Evolutionary conservation across 2,329 filamentous ascomycete species (phyloP).

Genomic region (Fusarium coicis): DNA sequence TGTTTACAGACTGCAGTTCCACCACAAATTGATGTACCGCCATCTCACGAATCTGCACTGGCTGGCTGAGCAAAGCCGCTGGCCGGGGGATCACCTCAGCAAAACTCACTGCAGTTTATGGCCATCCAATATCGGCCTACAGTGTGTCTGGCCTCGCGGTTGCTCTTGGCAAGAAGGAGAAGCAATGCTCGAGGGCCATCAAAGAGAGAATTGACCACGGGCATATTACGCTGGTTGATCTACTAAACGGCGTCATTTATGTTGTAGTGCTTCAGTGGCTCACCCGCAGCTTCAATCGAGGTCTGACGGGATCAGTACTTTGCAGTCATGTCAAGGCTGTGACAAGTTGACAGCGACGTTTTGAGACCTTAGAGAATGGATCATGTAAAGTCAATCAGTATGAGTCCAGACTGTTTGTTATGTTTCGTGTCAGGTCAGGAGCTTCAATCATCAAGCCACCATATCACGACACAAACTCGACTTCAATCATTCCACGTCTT

Average conservation of each 20-base stretch:
- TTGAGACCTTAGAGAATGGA: rapidly evolving
- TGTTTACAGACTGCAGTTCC: neutral
- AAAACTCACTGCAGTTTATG: neutral
- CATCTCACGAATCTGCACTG: neutral
- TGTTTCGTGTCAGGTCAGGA: neutral
- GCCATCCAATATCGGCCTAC: neutral
- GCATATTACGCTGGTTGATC: rapidly evolving
- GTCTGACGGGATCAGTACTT: rapidly evolving
- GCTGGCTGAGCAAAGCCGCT: no score
- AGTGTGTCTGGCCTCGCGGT: neutral
- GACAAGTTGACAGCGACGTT: rapidly evolving
- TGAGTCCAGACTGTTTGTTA: rapidly evolving
- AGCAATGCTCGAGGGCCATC: neutral
- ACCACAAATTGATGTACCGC: neutral
- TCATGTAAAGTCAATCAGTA: rapidly evolving
- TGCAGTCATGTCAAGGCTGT: rapidly evolving
- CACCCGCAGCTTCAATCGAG: neutral
- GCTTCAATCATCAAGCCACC: rapidly evolving
- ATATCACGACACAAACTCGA: neutral
- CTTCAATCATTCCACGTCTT: neutral
- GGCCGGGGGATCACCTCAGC: no score
- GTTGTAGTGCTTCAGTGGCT: no score
- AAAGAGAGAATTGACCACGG: neutral
- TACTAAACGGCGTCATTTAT: rapidly evolving
- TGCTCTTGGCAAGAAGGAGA: neutral